A percentile compares a stretch with the other conserved stretches of the same genome.
phyloP scores from a whole-genome alignment of 2,329 filamentous ascomycete species.

The Alternaria infectoria region DNA sequence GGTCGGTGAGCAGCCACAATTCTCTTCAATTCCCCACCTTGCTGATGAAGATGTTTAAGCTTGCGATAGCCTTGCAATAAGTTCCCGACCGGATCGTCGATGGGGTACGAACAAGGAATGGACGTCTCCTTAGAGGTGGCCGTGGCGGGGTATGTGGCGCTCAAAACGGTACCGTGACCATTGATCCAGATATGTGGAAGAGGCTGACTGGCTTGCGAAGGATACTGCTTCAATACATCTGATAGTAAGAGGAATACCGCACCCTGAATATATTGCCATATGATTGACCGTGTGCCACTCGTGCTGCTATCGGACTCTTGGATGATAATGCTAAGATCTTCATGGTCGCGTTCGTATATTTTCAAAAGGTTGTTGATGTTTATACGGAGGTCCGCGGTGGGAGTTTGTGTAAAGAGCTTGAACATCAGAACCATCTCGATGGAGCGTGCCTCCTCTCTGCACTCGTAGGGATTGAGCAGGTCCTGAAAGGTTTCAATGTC shows the following conservation, averaged over 20 bases:
- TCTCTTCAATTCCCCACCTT: too few species aligned
- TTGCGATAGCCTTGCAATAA: rapidly evolving
- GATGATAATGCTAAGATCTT: background rate
- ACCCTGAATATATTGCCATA: background rate
- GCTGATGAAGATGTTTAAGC: too few species aligned
- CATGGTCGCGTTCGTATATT: background rate
- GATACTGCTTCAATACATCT: background rate
- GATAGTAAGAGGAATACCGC: background rate
- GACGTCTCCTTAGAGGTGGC: background rate
- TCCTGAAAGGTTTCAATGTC: rapidly evolving
- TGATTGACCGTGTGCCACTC: background rate
- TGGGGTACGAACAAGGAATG: background rate
- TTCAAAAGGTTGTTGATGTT: background rate
- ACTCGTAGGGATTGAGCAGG: too few species aligned
- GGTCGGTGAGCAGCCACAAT: too few species aligned
- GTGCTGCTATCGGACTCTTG: background rate
- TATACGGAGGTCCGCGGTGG: background rate
- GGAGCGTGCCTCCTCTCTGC: too few species aligned
- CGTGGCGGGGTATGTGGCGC: background rate
- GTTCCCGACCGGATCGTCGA: too few species aligned
- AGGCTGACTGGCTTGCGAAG: background rate
- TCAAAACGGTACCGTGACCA: background rate
- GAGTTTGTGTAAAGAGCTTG: background rate
- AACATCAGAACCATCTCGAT: background rate
- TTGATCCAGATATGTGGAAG: background rate